Base-by-base conservation (phyloP, 768 basidiomycete genomes). In the Flagelloscypha sp. region DNA sequence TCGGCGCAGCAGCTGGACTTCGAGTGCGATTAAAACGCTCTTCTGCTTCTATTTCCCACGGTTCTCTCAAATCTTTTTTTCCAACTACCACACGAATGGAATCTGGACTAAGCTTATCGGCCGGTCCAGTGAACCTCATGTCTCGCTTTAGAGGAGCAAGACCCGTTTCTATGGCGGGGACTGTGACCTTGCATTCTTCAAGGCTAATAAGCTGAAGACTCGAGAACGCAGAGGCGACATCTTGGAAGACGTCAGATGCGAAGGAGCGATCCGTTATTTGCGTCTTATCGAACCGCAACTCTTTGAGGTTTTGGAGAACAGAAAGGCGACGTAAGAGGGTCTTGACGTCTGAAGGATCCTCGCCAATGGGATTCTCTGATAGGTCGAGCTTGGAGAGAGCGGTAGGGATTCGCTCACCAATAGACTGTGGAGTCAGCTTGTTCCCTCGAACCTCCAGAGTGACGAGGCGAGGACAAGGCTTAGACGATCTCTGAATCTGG, bases 11-110 rank as follows among this genome's bases (percentile, higher is more conserved):
- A 8, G 44, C 36, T n/a, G 44, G 41, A 24, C 21, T 32, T 24
- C 2, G 42, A 21, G 23, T 35, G 36, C 24, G 16, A 21, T 34
- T 38, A n/a, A n/a, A n/a, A n/a, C n/a, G n/a, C n/a, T n/a, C n/a
- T n/a, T 89, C 85, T 12, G 75, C 61, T 50, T 84, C 84, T 9
- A 89, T 43, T 50, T 89, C 87, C 86, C 86, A 88, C 21, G 71
- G 55, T 54, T 89, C 86, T 49, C 76, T 76, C 38, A 82, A 48
- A 17, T 84, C 60, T 44, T 66, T 68, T 59, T 84, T 85, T 11
- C 85, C 87, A 2, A 85, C 64, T 12, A 76, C 60, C 13, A 88
- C 59, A 31, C 68, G 66, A 3, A 72, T 48, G 0, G 69, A 60
- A 12, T 76, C 79, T 24, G 62, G 60, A 3, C 64, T 61, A 6